phyloP scores from a whole-genome alignment of 1,284 basidiomycete species.

The Phlebopus sp. region DNA sequence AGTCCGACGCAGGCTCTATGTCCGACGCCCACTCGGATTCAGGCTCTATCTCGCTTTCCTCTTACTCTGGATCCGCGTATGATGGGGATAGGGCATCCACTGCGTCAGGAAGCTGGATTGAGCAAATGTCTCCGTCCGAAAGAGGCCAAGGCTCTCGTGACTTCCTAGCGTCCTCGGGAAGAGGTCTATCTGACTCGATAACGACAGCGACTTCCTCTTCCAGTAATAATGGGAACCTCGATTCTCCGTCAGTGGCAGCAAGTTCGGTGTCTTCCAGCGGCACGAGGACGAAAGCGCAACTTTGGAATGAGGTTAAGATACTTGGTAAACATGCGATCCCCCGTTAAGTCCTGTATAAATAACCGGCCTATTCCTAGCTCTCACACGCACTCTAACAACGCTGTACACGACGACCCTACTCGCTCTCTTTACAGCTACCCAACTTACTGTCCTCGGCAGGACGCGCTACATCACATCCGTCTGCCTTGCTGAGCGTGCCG shows the following conservation, averaged over 20 bases:
- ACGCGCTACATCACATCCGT: conserved; percentile 77
- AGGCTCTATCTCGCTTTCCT: conserved; percentile 42
- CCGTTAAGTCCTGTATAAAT: not conserved
- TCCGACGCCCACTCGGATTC: conserved; percentile 52
- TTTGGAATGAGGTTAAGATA: conserved; percentile 84
- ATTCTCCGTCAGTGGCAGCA: conserved; percentile 2
- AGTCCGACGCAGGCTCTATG: conserved; percentile 40
- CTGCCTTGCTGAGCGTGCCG: conserved; percentile 59
- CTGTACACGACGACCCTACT: conserved; percentile 82
- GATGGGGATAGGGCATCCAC: conserved; percentile 30
- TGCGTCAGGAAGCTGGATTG: conserved; percentile 53
- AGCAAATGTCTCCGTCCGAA: conserved; percentile 35
- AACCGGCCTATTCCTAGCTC: conserved; percentile 45
- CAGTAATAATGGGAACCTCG: conserved; percentile 17
- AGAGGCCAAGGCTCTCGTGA: conserved; percentile 6
- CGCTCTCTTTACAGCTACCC: conserved; percentile 77
- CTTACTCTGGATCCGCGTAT: conserved; percentile 21
- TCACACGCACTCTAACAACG: conserved; percentile 83
- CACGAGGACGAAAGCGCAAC: conserved; percentile 58
- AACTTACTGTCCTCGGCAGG: conserved; percentile 82
- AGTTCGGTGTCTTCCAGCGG: conserved; percentile 18
- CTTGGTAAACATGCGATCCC: conserved; percentile 50
- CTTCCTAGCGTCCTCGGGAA: conserved; percentile 12
- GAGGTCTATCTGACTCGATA: conserved; percentile 39
- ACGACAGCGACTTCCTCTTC: conserved; percentile 37